Evolutionary conservation across 257 asterid species (phyloP), one percentile per base, ranked within the genome.

Genomic region (Dorcoceras hygrometricum): DNA sequence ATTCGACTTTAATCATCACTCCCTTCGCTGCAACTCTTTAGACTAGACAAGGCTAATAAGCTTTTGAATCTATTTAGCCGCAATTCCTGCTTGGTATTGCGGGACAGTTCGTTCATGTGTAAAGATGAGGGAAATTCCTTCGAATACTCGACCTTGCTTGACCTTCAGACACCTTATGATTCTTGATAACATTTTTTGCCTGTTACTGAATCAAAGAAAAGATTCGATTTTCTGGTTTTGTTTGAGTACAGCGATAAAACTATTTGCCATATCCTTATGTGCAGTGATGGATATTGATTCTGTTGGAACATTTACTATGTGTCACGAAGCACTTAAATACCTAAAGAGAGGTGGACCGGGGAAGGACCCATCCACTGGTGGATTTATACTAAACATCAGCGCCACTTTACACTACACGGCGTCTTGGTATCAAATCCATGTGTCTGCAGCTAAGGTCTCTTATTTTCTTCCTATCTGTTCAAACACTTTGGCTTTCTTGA

Each of bases 261-360:
- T 36, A 43, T 7, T 16, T 43, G 53, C 16, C 16, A 4, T 43
- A 18, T 57, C 58, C 10, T 36, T 55, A 19, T 65, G 0, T 64
- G 58, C 53, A 43, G 53, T 43, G 53, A 43, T 43, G 82, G 96
- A 91, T 83, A 91, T 91, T 43, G 98, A 91, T 80, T 62, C 96
- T 48, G 96, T 89, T 73, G 98, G 98, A 54, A 91, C 96, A n/a
- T 91, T 89, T 82, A 91, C 96, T 4, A 91, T 91, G 98, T 91
- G 95, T 67, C 90, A 78, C 55, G 89, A 89, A 76, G 90, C 96
- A 6, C 73, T 87, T 0, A 68, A 79, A 69, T 89, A 87, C 80
- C 84, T 91, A 0, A 87, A 85, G 83, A 87, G 81, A 86, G 92
- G 78, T 8, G 95, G 84, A 61, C 71, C 68, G 0, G 96, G 95